Evolutionary conservation across 2,329 filamentous ascomycete genomes (phyloP).

Genomic region (Colletotrichum magnum): DNA sequence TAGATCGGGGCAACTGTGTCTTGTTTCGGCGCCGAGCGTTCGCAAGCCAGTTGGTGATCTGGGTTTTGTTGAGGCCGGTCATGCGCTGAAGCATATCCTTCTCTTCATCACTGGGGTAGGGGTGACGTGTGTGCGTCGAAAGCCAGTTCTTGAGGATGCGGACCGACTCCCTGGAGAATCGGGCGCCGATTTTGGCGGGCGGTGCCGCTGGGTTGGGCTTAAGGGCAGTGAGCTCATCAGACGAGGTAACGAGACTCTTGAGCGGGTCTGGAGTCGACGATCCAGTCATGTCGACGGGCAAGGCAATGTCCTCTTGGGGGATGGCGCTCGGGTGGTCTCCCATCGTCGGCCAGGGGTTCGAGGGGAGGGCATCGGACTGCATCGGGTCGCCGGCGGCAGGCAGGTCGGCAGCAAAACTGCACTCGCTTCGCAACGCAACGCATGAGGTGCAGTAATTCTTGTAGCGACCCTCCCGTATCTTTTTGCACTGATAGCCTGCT

Average conservation of each 20-base stretch:
- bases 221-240: constrained; percentile 43
- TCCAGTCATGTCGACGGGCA: constrained; percentile 40
- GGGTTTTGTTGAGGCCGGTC: constrained; percentile 85
- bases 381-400: constrained; percentile 16
- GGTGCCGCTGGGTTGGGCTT: constrained; percentile 46
- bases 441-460: constrained; percentile 75
- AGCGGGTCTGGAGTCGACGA: constrained; percentile 46
- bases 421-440: constrained; percentile 70
- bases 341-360: constrained; percentile 43
- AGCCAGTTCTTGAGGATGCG: constrained; percentile 90
- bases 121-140: constrained; percentile 82
- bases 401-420: constrained; percentile 63
- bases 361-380: constrained; percentile 46
- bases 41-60: constrained; percentile 93
- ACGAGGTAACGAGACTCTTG: constrained; percentile 39
- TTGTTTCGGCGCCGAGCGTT: constrained; percentile 90
- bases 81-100: constrained; percentile 83
- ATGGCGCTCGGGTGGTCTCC: constrained; percentile 47
- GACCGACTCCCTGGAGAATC: constrained; percentile 85
- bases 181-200: constrained; percentile 76
- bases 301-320: constrained; percentile 51
- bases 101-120: constrained; percentile 90
- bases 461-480: constrained; percentile 70
- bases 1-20: constrained; percentile 75
- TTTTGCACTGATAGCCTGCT: constrained; percentile 72